Evolutionary conservation across 352 stramenopile species (phyloP), one percentile per base, ranked within the genome.

Genomic region (Phytophthora podocarpi): DNA sequence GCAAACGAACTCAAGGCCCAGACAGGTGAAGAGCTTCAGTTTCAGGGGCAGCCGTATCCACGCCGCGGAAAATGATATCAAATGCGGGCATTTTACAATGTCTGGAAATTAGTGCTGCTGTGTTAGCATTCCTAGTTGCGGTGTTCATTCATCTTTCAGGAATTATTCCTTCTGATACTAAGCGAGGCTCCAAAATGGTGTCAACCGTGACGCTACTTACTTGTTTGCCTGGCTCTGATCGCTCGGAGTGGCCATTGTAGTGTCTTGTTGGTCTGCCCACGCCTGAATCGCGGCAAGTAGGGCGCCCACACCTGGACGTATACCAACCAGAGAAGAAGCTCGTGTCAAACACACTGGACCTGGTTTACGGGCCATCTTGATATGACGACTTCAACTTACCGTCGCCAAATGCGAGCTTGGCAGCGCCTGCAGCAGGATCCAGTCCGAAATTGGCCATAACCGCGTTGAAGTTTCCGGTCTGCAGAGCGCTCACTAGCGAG

Each of bases 361-460:
- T 34, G 27, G 7, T 45, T 47, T 47, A 43, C 5, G 34, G 8
- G 13, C 43, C 1, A 8, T 49, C 9, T n/a, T 11, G 13, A 21
- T 20, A 45, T 24, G 3, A 11, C 11, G 15, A 3, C 28, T 13
- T 18, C 9, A 47, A 74, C 78, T 35, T 74, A 93, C 86, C 71
- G 56, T 97, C 90, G 20, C 91, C 91, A 46, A 82, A 85, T 16
- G 85, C 72, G 23, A 98, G 78, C 53, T 96, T 92, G 36, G 57
- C 71, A 26, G 85, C 85, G 20, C 90, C 89, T 28, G 87, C 89
- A 9, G 77, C 50, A 21, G 86, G 75, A 42, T 97, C 77, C 31
- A 98, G 70, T 2, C 86, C 88, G 54, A 98, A 98, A 62, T 96
- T 98, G 39, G 86, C 75, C 64, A 97, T 76, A 30, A 98, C 82